These are phyloP conservation scores for Dictyostelium gargantuum DNA, from an alignment of 208 protist genomes.

Conservation along the genomic window DNA sequence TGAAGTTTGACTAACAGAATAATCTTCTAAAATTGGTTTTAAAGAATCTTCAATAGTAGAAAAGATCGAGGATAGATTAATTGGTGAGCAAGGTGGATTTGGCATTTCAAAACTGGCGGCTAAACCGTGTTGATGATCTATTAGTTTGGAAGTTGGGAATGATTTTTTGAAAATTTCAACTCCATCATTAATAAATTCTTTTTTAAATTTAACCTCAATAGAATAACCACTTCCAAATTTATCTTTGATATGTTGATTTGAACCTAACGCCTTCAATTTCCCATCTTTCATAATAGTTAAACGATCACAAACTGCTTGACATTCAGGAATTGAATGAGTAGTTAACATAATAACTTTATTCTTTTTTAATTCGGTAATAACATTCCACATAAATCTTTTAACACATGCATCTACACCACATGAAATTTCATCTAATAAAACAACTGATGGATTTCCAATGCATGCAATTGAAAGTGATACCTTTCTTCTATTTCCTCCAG, in stretches of 20 bases:
- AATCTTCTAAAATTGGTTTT: slow-evolving; percentile 23
- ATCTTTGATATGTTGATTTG: slow-evolving; percentile 29
- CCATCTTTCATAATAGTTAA: slow-evolving; percentile 74
- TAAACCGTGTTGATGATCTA: slow-evolving; percentile 21
- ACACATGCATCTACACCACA: slow-evolving; percentile 24
- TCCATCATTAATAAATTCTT: slow-evolving; percentile 13
- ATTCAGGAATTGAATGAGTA: slow-evolving; percentile 86
- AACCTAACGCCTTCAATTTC: slow-evolving; percentile 5
- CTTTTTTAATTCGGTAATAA: not conserved
- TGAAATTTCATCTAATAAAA: slow-evolving; percentile 25
- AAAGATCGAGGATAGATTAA: slow-evolving; percentile 19
- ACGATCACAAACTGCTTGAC: slow-evolving; percentile 65
- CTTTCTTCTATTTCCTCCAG: slow-evolving; percentile 67
- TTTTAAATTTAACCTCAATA: slow-evolving; percentile 41
- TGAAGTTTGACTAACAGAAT: slow-evolving; percentile 30
- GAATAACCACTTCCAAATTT: slow-evolving; percentile 58
- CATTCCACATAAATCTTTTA: slow-evolving; percentile 43
- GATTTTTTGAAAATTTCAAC: not conserved
- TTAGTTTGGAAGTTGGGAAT: not conserved
- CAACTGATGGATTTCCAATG: slow-evolving; percentile 25
- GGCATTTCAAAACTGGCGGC: slow-evolving; percentile 27
- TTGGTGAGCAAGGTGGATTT: not conserved
- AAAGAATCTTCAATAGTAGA: not conserved
- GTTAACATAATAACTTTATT: slow-evolving; percentile 77
- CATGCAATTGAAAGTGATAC: slow-evolving; percentile 48